Percentiles rank a stretch among this genome's conserved stretches.
Conservation (phyloP, 495 filamentous ascomycete species). For the Talaromyces thailandensis region DNA sequence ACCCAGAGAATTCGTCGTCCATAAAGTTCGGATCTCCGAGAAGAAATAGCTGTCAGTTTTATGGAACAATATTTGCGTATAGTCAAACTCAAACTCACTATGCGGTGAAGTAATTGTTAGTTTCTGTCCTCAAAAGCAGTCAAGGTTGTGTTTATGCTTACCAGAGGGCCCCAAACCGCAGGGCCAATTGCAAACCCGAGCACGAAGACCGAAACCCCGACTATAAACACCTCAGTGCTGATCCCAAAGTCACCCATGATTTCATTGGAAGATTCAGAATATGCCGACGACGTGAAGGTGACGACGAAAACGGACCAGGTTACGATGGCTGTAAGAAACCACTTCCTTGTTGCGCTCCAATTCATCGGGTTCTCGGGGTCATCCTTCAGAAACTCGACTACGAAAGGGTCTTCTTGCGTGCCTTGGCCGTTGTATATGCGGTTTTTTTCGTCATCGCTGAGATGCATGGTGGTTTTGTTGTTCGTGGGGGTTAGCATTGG, state of each 20-base stretch:
- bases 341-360: conserved; percentile 18
- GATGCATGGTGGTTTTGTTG: conserved; percentile 27
- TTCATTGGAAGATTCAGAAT: conserved; percentile 25
- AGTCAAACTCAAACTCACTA: background rate
- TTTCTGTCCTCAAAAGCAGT: background rate
- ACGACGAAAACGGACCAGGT: conserved; percentile 15
- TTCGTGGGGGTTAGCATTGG: conserved; percentile 10
- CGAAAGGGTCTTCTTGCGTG: conserved; percentile 54
- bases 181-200: conserved; percentile 43
- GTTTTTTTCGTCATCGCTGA: conserved; percentile 41
- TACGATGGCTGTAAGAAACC: conserved; percentile 13
- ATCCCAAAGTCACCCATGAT: conserved; percentile 32
- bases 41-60: background rate
- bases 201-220: conserved; percentile 42
- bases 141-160: conserved; percentile 27
- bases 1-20: conserved; percentile 27
- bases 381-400: conserved; percentile 55
- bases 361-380: conserved; percentile 55
- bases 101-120: background rate
- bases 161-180: conserved; percentile 32
- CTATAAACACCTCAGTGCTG: conserved; percentile 28
- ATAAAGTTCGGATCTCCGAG: conserved; percentile 43
- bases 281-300: conserved; percentile 31
- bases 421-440: conserved; percentile 21
- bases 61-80: background rate